Conservation (phyloP, 768 basidiomycete genomes). For the Cytidiella melzeri region DNA sequence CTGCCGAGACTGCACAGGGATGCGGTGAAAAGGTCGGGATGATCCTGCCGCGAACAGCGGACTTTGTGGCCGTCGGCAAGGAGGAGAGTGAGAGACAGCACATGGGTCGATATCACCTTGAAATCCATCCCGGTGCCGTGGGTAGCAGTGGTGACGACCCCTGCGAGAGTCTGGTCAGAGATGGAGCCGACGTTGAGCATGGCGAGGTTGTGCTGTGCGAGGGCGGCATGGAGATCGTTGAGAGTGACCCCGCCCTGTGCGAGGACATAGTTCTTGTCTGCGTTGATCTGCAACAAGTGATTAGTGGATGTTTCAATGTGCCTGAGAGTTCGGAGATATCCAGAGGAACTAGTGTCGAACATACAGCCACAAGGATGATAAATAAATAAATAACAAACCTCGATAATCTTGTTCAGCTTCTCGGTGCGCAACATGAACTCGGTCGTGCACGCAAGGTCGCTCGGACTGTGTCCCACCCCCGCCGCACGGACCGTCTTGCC, state of each 20-base stretch:
- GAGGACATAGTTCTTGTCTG: slow-evolving; percentile 57
- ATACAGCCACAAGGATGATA: no score
- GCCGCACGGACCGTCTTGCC: slow-evolving; percentile 69
- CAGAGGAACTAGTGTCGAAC: no score
- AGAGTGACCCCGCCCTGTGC: slow-evolving; percentile 80
- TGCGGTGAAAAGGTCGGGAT: slow-evolving; percentile 78
- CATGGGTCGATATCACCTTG: slow-evolving; percentile 77
- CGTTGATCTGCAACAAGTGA: slow-evolving; percentile 50
- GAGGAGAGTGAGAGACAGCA: slow-evolving; percentile 68
- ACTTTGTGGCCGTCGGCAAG: slow-evolving; percentile 70
- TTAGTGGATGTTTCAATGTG: slow-evolving; percentile 1
- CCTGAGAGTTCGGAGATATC: not conserved
- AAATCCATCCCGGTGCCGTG: slow-evolving; percentile 85
- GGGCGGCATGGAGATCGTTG: slow-evolving; percentile 60
- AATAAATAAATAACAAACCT: slow-evolving; percentile 47
- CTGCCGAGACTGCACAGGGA: slow-evolving; percentile 87
- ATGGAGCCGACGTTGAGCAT: slow-evolving; percentile 94
- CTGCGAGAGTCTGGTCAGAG: slow-evolving; percentile 91
- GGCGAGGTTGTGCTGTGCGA: slow-evolving; percentile 65
- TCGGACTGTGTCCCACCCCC: slow-evolving; percentile 90
- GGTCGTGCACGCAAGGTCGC: slow-evolving; percentile 86
- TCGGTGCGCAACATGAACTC: slow-evolving; percentile 83
- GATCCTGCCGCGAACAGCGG: slow-evolving; percentile 55
- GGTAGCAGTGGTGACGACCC: slow-evolving; percentile 89
- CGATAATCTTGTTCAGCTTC: slow-evolving; percentile 62